These are phyloP conservation scores for Gautieria morchelliformis DNA, from an alignment of 768 basidiomycete species.

Conservation along the genomic window DNA sequence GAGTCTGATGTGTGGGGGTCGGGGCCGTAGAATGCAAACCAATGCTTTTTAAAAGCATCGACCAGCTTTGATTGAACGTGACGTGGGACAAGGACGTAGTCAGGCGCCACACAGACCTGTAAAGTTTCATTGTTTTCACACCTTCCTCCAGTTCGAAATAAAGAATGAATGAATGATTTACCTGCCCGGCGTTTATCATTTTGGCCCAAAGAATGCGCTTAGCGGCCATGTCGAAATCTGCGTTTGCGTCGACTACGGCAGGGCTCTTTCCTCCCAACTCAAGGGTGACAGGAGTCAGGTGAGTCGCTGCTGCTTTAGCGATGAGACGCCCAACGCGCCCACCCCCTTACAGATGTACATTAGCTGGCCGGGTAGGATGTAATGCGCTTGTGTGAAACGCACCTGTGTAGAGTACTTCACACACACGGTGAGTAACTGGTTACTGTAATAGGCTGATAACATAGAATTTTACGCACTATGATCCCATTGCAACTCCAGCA, in stretches of 20 bases:
- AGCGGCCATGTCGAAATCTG: slow-evolving; percentile 56
- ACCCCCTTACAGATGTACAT: slow-evolving; percentile 21
- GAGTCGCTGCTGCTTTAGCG: slow-evolving; percentile 65
- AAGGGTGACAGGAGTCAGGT: slow-evolving; percentile 56
- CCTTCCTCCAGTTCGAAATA: background rate
- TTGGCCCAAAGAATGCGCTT: slow-evolving; percentile 69
- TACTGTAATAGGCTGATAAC: background rate
- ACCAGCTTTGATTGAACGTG: slow-evolving; percentile 38
- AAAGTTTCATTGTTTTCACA: slow-evolving; percentile 1
- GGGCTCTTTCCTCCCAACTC: slow-evolving; percentile 61
- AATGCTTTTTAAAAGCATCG: slow-evolving; percentile 30
- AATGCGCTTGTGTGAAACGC: background rate
- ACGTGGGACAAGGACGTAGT: slow-evolving; percentile 35
- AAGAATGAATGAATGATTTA: background rate
- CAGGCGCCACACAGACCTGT: slow-evolving; percentile 21
- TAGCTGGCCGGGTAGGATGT: background rate
- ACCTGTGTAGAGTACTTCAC: slow-evolving; percentile 55
- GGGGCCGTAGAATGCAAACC: slow-evolving; percentile 40
- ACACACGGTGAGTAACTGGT: slow-evolving; percentile 12
- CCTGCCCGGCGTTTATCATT: slow-evolving; percentile 19
- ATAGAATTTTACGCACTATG: slow-evolving; percentile 30
- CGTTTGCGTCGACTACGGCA: slow-evolving; percentile 60
- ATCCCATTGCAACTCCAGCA: slow-evolving; percentile 66
- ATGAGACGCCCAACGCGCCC: slow-evolving; percentile 58
- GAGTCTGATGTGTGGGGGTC: slow-evolving; percentile 31